phyloP scores from a whole-genome alignment of 1,284 basidiomycete species.

The Polyporus tsugae region DNA sequence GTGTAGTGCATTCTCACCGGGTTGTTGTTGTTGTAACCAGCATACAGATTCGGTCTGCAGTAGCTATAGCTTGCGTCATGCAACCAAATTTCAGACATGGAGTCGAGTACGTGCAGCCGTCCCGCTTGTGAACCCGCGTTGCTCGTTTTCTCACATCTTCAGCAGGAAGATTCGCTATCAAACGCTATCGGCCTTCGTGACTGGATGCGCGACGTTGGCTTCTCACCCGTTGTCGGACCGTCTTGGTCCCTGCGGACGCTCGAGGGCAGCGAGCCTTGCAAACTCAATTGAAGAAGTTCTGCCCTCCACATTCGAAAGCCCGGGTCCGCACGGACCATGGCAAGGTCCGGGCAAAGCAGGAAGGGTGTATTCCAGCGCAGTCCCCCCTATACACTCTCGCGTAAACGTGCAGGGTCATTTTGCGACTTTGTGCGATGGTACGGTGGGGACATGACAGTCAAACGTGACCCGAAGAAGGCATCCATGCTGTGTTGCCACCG shows the following conservation, averaged over 20 bases:
- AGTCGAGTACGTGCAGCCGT: conserved; percentile 11
- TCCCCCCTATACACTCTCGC: conserved; percentile 13
- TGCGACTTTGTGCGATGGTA: conserved; percentile 26
- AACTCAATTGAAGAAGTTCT: conserved; percentile 25
- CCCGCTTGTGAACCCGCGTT: background rate
- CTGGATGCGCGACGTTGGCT: background rate
- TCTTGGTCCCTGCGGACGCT: conserved; percentile 13
- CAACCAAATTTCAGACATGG: conserved; percentile 4
- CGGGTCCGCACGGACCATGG: conserved; percentile 19
- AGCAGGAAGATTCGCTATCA: background rate
- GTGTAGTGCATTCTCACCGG: conserved; percentile 10
- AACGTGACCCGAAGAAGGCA: conserved; percentile 29
- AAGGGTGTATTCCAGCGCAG: conserved; percentile 10
- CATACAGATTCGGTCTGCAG: background rate
- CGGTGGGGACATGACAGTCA: conserved; percentile 11
- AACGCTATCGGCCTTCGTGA: conserved; percentile 2
- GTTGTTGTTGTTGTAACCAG: background rate
- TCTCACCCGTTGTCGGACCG: conserved; percentile 29
- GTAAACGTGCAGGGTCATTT: conserved; percentile 2
- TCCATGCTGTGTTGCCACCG: conserved; percentile 22
- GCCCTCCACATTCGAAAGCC: background rate
- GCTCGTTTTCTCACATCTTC: conserved; percentile 10
- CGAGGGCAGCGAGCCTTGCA: conserved; percentile 6
- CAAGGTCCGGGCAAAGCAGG: conserved; percentile 29
- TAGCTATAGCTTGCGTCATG: conserved; percentile 3